Evolutionary conservation across 768 basidiomycete species (phyloP).

Genomic region (Galerina sulciceps): DNA sequence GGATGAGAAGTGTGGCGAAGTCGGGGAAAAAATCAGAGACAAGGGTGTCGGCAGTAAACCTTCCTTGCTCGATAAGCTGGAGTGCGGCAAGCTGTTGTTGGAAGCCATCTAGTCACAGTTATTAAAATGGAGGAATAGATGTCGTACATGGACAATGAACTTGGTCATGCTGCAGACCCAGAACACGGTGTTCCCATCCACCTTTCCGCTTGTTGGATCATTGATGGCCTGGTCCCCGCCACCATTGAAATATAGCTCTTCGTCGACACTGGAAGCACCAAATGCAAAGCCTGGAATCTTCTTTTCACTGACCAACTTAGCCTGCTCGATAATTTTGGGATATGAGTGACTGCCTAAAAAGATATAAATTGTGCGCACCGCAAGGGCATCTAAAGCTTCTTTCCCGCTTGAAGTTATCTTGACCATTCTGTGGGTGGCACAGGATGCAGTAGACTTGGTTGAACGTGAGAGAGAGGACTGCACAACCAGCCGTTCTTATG

Average conservation of each 20-base stretch:
- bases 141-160: slow-evolving; percentile 33
- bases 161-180: slow-evolving; percentile 46
- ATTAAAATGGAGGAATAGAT: background rate
- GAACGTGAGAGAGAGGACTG: too few relatives aligned
- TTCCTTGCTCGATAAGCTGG: slow-evolving; percentile 35
- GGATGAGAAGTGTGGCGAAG: slow-evolving; percentile 25
- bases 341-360: background rate
- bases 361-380: background rate
- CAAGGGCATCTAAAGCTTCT: slow-evolving; percentile 12
- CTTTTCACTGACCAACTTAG: slow-evolving; percentile 12
- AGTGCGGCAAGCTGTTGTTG: slow-evolving; percentile 30
- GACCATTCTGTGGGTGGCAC: slow-evolving; percentile 7
- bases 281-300: slow-evolving; percentile 30
- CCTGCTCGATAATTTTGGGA: background rate
- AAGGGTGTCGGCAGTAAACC: slow-evolving; percentile 25
- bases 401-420: slow-evolving; percentile 13
- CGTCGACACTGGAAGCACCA: slow-evolving; percentile 30
- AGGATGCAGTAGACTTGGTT: too few relatives aligned
- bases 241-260: slow-evolving; percentile 29
- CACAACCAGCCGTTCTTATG: too few relatives aligned
- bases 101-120: background rate
- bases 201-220: slow-evolving; percentile 27
- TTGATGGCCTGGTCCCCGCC: slow-evolving; percentile 25
- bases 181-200: slow-evolving; percentile 31
- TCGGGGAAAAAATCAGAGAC: slow-evolving; percentile 31